Evolutionary conservation across 352 stramenopile species (phyloP), one percentile per base, ranked within the genome.

Genomic region (Globisporangium sylvaticum): DNA sequence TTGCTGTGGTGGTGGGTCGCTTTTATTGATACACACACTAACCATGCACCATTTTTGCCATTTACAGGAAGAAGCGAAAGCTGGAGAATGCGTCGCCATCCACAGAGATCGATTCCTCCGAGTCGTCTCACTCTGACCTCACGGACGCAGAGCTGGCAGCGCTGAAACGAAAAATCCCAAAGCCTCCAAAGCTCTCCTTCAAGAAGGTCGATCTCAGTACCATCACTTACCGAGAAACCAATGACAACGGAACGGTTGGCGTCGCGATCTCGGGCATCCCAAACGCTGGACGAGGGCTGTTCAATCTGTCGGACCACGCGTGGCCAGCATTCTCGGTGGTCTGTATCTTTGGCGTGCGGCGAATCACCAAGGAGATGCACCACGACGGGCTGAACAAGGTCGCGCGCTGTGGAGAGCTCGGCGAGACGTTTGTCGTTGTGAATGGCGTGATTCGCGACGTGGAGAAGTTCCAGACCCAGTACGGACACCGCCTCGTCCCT

Each of bases 321-420:
- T 95, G 88, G 88, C 88, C 88, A 25, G 88, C 88, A 6, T 95
- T 95, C 68, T 95, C 88, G 2, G 85, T 95, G 58, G 88, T 95
- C 52, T 95, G 88, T 70, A 95, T 95, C 58, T 95, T 95, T 68
- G 88, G 88, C 48, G 84, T 92, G 24, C 84, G 88, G 9, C 85
- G 88, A 53, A 94, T 95, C 72, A 92, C 83, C 14, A 89, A 94
- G 66, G 88, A 94, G 69, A 86, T 91, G 77, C 88, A 95, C 44
- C 86, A 95, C 63, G 88, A 95, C 46, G 88, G 88, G 1, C 76
- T 95, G 61, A 95, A 93, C 79, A 95, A 95, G 62, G 88, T 95
- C 34, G 88, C 88, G 14, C 77, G 82, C 0, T 95, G 88, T 24
- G 88, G 88, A 29, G 88, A 95, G 57, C 75, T 95, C 9, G 88